Base-by-base conservation (phyloP, 2,329 filamentous ascomycete species). In the Diaporthe aspalathi region DNA sequence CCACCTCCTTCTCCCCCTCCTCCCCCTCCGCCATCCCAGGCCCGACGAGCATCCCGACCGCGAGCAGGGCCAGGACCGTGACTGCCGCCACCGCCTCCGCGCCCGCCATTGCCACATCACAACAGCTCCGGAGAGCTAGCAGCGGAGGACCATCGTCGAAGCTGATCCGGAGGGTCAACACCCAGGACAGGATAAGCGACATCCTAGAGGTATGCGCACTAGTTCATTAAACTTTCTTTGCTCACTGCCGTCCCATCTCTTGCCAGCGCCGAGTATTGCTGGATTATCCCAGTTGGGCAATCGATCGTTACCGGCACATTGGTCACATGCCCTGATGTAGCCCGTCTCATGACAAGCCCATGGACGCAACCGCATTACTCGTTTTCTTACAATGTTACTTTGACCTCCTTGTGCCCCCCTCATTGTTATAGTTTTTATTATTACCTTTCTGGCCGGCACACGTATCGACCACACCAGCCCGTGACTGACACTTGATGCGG, bases 171-270 rank as follows among this genome's bases (percentile, higher is more conserved):
- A 74, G 77, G 45, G 75, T 65, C 74, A 78, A 79, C 16, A 77
- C 78, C 8, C 76, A 78, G 66, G 78, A 79, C 35, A 77, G 79
- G 14, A 75, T 81, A 53, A 74, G 78, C 67, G 76, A 75, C 14
- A 81, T 81, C 54, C 75, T 81, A 22, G 75, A 80, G 77, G 80
- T 81, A 66, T 12, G 60, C 22, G 29, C 76, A 76, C 54, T 50
- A 66, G 49, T 32, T 22, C 27, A 7, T 54, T 53, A 22, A n/a
- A 47, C 8, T 43, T 32, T 62, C 11, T n/a, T 32, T 5, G 32
- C 24, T 24, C 16, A 47, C 38, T 45, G n/a, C 16, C n/a, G 24
- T 53, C 8, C 29, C 49, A n/a, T 50, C 0, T 9, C 20, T n/a
- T 38, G 14, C 40, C 56, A 45, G 40, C 38, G 40, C 56, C 56